These are phyloP conservation scores for Fusarium sp. DNA, from an alignment of 2,329 filamentous ascomycete genomes.

Conservation along the genomic window DNA sequence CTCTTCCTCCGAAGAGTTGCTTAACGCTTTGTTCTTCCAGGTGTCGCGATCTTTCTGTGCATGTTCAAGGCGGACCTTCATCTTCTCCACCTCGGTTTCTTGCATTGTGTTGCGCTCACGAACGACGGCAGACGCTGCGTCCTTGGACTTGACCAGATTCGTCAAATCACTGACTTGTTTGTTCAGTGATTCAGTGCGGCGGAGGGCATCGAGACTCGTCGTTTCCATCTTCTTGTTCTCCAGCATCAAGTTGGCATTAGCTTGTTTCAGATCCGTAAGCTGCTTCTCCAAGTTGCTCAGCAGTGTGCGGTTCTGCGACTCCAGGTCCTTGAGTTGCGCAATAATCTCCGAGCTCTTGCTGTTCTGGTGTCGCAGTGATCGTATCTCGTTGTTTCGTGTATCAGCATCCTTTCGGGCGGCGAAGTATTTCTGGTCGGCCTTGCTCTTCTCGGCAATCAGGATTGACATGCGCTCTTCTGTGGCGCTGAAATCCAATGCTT, in stretches of 20 bases:
- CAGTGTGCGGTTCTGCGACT: slow-evolving; percentile 80
- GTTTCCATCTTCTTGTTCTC: slow-evolving; percentile 84
- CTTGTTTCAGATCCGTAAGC: slow-evolving; percentile 82
- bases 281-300: slow-evolving; percentile 93
- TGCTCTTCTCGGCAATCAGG: slow-evolving; percentile 88
- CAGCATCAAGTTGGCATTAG: slow-evolving; percentile 75
- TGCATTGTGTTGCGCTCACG: slow-evolving; percentile 71
- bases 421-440: slow-evolving; percentile 98
- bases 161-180: slow-evolving; percentile 83
- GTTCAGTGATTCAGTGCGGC: slow-evolving; percentile 78
- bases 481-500: slow-evolving; percentile 80
- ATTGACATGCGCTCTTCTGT: slow-evolving; percentile 83
- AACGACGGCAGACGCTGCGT: slow-evolving; percentile 67
- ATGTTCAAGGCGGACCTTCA: slow-evolving; percentile 82
- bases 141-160: slow-evolving; percentile 80
- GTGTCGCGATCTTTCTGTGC: slow-evolving; percentile 85
- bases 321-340: slow-evolving; percentile 90
- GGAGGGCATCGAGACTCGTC: slow-evolving; percentile 76
- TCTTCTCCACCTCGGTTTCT: slow-evolving; percentile 83
- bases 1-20: slow-evolving; percentile 85
- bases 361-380: slow-evolving; percentile 84
- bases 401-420: slow-evolving; percentile 95
- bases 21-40: slow-evolving; percentile 86
- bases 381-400: slow-evolving; percentile 82
- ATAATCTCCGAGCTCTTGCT: slow-evolving; percentile 94